Conservation (phyloP, 2,329 filamentous ascomycete genomes). For the Trichoderma breve region DNA sequence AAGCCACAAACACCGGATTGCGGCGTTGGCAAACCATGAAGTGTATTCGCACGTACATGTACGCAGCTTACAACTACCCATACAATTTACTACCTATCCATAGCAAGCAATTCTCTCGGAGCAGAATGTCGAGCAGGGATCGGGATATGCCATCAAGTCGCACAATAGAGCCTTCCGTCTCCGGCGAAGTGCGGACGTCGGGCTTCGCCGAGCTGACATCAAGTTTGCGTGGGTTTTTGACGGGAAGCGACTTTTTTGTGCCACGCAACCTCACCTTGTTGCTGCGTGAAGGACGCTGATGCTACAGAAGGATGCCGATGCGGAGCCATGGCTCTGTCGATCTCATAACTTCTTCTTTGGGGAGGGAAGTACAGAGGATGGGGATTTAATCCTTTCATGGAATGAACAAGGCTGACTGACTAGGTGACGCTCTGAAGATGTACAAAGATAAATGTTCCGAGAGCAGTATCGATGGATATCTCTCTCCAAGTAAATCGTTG, state of each 20-base stretch:
- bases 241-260: background rate
- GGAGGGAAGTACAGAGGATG: background rate
- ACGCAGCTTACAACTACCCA: background rate
- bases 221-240: background rate
- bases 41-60: background rate
- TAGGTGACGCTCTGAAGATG: background rate
- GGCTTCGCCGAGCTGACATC: constrained; percentile 6
- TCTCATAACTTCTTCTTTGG: background rate
- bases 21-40: too few species aligned
- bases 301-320: background rate
- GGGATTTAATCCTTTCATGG: background rate
- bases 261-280: background rate
- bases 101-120: background rate
- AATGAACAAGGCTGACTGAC: background rate
- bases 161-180: background rate
- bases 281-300: background rate
- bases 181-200: background rate
- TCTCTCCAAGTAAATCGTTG: background rate
- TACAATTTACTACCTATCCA: background rate
- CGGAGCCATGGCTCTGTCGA: background rate
- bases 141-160: background rate
- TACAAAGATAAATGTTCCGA: background rate
- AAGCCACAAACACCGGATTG: background rate
- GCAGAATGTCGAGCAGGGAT: background rate
- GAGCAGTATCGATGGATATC: background rate